Conservation (phyloP, 495 filamentous ascomycete genomes). For the Podospora pseudocomata region DNA sequence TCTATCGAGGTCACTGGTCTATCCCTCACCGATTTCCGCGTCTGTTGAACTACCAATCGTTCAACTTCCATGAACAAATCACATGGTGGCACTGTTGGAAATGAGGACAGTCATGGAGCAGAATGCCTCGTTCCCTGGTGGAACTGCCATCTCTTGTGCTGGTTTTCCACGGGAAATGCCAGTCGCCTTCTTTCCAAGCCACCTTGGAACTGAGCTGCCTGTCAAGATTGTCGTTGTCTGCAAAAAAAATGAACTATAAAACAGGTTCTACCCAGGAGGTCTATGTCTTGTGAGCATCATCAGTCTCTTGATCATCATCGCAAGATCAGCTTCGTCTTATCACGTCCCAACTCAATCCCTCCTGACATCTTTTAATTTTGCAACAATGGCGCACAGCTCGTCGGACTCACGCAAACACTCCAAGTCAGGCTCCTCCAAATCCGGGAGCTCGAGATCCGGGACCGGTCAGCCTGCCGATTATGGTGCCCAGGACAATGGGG, state of each 20-base stretch:
- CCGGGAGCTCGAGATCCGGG: background rate
- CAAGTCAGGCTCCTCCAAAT: background rate
- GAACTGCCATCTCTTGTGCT: slow-evolving; percentile 2
- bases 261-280: background rate
- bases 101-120: background rate
- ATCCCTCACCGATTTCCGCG: background rate
- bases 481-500: no score
- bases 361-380: no score
- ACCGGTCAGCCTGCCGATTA: no score
- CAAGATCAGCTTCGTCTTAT: background rate
- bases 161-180: background rate
- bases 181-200: background rate
- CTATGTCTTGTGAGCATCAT: background rate
- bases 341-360: background rate
- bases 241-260: background rate
- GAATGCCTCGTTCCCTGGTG: background rate
- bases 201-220: background rate
- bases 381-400: no score
- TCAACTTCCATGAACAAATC: background rate
- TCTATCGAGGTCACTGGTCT: slow-evolving; percentile 1
- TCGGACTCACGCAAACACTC: no score
- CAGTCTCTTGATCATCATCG: background rate
- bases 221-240: background rate
- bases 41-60: background rate
- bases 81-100: slow-evolving; percentile 3